Evolutionary conservation across 805 yeast genomes (phyloP), one percentile per base, ranked within the genome.

Genomic region (Alloascoidea africana): DNA sequence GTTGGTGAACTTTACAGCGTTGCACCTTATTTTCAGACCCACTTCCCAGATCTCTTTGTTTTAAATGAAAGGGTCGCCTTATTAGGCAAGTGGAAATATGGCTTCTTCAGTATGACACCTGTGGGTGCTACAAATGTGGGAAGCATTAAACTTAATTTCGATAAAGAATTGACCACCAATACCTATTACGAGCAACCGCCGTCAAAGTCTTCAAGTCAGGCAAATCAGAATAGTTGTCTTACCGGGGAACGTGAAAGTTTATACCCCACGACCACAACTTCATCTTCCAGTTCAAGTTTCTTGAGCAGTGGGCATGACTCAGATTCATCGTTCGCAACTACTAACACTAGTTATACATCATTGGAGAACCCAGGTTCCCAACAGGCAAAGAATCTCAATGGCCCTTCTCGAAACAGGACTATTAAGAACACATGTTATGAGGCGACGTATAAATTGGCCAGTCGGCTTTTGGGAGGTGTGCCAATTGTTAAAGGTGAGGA

Each of bases 41-140:
- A 93, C 16, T 69, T 91, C 41, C 78, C 79, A 38, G 89, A 91
- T 32, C 68, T 91, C 45, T 91, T 91, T 54, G 83, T 89, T 3
- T 62, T 91, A 47, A 91, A 91, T 54, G 99, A 91, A 59, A 70
- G 99, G 48, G 98, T 91, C 2, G 94, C 98, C 0, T 60, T 91
- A 36, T 67, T 91, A 40, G 99, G 99, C 1, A 76, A 84, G 50
- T 91, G 98, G 98, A 83, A 81, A 53, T 70, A 91, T 54, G 99
- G 99, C 0, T 91, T 91, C 50, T 91, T 91, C 62, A 79, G 93
- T 45, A 91, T 91, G 99, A 89, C 95, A 1, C 96, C 99, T 0
- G 98, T 91, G 8, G 99, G 99, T 11, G 99, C 99, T 16, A 91
- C 98, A 2, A 91, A 91, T 59, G 99, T 91, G 18, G 99, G 99